Percentiles rank a stretch among this genome's conserved stretches.
phyloP scores from a whole-genome alignment of 331 rosid species.

The Spiraea crenata region DNA sequence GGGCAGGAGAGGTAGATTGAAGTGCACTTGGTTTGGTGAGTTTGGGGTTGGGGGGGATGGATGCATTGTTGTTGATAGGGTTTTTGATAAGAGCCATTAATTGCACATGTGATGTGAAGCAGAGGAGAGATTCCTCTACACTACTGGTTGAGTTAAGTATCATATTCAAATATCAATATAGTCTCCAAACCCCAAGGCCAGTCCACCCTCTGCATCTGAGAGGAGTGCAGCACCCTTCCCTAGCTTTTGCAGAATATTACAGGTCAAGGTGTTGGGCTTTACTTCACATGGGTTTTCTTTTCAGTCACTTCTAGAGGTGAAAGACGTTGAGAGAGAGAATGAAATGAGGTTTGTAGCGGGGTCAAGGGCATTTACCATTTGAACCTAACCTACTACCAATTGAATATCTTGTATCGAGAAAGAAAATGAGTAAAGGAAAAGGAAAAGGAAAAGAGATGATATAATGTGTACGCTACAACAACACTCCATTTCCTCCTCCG shows the following conservation, averaged over 20 bases:
- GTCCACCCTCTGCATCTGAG: neutral
- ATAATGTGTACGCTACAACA: neutral
- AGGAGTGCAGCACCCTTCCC: conserved; percentile 3
- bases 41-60: neutral
- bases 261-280: neutral
- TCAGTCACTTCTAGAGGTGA: neutral
- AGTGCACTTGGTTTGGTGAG: conserved; percentile 13
- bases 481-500: no score
- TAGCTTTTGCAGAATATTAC: neutral
- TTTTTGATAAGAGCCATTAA: conserved; percentile 37
- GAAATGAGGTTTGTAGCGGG: no score
- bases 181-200: conserved; percentile 10
- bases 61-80: conserved; percentile 16
- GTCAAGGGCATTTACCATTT: no score
- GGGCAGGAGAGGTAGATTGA: neutral
- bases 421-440: no score
- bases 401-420: no score
- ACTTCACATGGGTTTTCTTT: conserved; percentile 1
- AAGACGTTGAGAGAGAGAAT: no score
- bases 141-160: neutral
- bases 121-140: conserved; percentile 21
- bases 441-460: neutral
- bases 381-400: no score
- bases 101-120: conserved; percentile 41
- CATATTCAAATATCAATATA: neutral